Evolutionary conservation across 148 eudicot species (phyloP), one percentile per base, ranked within the genome.

Genomic region (Nyssa sinensis): DNA sequence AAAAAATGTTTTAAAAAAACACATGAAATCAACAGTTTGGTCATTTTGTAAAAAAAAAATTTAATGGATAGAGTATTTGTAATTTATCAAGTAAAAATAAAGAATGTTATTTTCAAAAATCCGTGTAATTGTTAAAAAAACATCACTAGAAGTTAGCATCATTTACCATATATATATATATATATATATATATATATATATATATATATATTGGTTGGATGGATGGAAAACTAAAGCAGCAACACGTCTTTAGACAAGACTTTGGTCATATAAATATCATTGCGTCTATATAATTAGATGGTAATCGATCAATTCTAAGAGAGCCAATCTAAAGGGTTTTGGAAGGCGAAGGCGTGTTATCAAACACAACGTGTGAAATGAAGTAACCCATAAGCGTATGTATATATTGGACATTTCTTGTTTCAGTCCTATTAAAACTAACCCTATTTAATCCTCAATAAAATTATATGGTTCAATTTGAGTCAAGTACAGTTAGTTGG

Each of bases 361-460:
- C 25, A 55, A 21, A 55, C 25, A 49, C 57, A 49, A 14, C 47
- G n/a, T n/a, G n/a, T n/a, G n/a, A 62, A 62, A 62, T 83, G 84
- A 86, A 80, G 86, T 86, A 80, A 78, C 77, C 86, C 82, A 62
- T 29, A 83, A 78, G 80, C 73, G 75, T n/a, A n/a, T 72, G 35
- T 58, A n/a, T 31, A 37, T n/a, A 35, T 35, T 64, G 61, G 72
- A 77, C 77, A 55, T 82, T 78, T 82, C 84, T 82, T 82, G 64
- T 69, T 78, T 67, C 70, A 60, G 69, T 70, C 57, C 68, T 65
- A 37, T 70, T 66, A 65, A 72, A 85, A 82, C 85, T 76, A 80
- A 73, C 77, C 74, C 80, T 31, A 73, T 68, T 76, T 81, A 59
- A 71, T 34, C 64, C 64, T 49, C 33, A 62, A 17, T 84, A 39